Evolutionary conservation across 202 grass and related monocot species (phyloP).

Genomic region (Zizania palustris): DNA sequence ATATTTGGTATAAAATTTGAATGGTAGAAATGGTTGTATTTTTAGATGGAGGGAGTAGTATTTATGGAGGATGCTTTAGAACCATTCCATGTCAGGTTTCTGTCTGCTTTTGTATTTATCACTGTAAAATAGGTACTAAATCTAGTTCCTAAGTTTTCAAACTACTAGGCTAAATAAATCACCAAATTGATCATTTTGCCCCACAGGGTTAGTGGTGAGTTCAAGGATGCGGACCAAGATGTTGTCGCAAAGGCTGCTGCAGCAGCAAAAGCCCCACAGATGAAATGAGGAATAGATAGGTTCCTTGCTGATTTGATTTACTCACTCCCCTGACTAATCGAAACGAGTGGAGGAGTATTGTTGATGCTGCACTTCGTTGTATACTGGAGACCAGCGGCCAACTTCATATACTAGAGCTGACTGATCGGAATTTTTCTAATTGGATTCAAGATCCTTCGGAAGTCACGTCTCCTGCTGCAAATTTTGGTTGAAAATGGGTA

Average conservation of each 20-base stretch:
- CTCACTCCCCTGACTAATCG: not conserved
- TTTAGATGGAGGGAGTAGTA: no score
- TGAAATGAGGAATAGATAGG: not conserved
- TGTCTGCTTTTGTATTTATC: not conserved
- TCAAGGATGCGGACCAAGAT: conserved; percentile 43
- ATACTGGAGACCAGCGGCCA: not conserved
- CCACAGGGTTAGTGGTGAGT: conserved; percentile 63
- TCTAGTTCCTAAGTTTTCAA: conserved; percentile 1
- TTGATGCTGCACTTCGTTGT: not conserved
- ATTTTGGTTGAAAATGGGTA: conserved; percentile 2
- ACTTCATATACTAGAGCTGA: not conserved
- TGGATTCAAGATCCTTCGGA: not conserved
- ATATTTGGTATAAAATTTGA: no score
- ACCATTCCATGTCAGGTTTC: conserved; percentile 3
- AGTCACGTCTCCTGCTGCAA: conserved; percentile 1
- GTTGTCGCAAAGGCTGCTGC: not conserved
- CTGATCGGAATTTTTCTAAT: not conserved
- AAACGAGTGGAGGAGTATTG: not conserved
- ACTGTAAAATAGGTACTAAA: not conserved
- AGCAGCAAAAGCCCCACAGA: not conserved
- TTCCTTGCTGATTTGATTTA: conserved; percentile 24
- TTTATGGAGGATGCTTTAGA: conserved; percentile 10
- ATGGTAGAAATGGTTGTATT: no score
- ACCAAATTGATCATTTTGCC: not conserved
- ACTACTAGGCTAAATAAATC: not conserved